Evolutionary conservation across 1,139 yeast species (phyloP), one percentile per base, ranked within the genome.

Genomic region (Yamadazyma dushanensis): DNA sequence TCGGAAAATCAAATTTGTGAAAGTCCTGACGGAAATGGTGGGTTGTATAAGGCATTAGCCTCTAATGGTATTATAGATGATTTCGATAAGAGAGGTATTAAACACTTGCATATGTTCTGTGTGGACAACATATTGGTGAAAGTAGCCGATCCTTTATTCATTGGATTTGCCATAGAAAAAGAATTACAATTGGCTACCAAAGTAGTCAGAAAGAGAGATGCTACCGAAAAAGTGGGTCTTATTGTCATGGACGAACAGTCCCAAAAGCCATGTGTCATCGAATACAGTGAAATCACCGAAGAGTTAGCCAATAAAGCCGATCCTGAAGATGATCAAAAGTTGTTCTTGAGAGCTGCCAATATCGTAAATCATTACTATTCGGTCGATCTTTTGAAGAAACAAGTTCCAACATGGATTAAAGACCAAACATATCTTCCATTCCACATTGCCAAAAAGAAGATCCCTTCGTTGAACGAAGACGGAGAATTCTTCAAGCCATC

Each of bases 1-100:
- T 57, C 77, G 6, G 66, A 73, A 34, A 54, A 64, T 31, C 63
- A 70, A 31, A 73, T 87, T 31, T 82, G 90, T 24, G 86, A 86
- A 51, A 87, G 97, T 9, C 98, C 99, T 2, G 97, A 94, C 59
- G 99, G 99, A 2, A 94, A 94, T 57, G 99, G 99, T 39, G 99
- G 99, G 1, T 70, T 94, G 39, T 94, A 94, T 66, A 83, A 80
- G 54, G 97, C 97, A 2, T 72, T 94, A 29, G 65, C 67, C 48
- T 74, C 75, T 26, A 77, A 83, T 45, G 77, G 79, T 1, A 70
- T 90, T 16, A 56, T 92, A 33, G 75, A 76, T 8, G 96, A 90
- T 56, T 77, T 92, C 56, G 54, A 64, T 18, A 45, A 51, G n/a
- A 80, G 80, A 39, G 89, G 88, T 7, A 79, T 92, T 46, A 79